These are phyloP conservation scores for Exophiala viscosa DNA, from an alignment of 2,329 filamentous ascomycete species.

Conservation along the genomic window DNA sequence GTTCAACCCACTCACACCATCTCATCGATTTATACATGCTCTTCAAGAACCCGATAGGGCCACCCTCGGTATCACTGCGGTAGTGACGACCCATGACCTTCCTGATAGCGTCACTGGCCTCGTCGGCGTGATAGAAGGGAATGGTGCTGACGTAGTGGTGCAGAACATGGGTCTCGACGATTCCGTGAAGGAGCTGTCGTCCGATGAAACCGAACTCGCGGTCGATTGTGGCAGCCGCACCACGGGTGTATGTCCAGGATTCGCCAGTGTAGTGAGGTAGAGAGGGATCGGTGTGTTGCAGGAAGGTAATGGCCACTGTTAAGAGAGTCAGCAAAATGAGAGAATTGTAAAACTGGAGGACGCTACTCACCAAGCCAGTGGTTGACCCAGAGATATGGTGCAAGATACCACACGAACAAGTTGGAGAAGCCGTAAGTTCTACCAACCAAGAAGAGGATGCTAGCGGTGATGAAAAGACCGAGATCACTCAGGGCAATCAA, in stretches of 20 bases:
- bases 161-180: constrained; percentile 95
- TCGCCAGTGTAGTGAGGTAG: constrained; percentile 86
- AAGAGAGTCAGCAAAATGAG: not conserved
- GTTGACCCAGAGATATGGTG: constrained; percentile 97
- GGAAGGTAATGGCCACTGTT: constrained; percentile 88
- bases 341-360: not conserved
- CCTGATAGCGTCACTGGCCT: constrained; percentile 92
- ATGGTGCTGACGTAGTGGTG: constrained; percentile 97
- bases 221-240: constrained; percentile 92
- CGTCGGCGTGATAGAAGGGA: constrained; percentile 93
- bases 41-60: constrained; percentile 76
- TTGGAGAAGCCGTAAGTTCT: constrained; percentile 79
- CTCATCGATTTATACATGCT: constrained; percentile 77
- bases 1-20: constrained; percentile 97
- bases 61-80: constrained; percentile 73
- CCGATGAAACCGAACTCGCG: constrained; percentile 97
- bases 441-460: constrained; percentile 64
- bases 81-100: constrained; percentile 94
- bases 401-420: constrained; percentile 87
- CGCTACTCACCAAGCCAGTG: constrained; percentile 86
- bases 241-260: constrained; percentile 89
- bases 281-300: constrained; percentile 93
- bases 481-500: constrained; percentile 83
- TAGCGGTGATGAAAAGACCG: constrained; percentile 63
- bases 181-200: constrained; percentile 84